phyloP scores from a whole-genome alignment of 2,329 filamentous ascomycete species.

The Aspergillus puulaauensis region DNA sequence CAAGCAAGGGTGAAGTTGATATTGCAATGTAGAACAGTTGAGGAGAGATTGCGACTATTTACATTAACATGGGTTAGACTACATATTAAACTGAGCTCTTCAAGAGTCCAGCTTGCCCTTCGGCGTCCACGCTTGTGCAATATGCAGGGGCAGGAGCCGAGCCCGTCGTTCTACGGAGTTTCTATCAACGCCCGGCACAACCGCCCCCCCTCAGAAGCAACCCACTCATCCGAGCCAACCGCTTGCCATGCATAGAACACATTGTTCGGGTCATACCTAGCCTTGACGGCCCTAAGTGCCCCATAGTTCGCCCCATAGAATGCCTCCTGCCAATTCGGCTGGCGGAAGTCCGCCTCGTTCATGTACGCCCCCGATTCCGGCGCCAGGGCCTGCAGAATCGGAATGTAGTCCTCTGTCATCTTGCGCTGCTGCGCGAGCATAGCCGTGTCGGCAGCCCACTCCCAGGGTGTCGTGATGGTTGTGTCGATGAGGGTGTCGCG shows the following conservation, averaged over 20 bases:
- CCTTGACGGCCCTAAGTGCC: constrained; percentile 3
- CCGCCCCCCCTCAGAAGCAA: not conserved
- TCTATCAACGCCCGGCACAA: not conserved
- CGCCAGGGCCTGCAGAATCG: constrained; percentile 35
- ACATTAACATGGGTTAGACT: too few relatives aligned
- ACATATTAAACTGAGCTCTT: too few relatives aligned
- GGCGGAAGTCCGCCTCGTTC: constrained; percentile 9
- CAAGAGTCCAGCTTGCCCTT: too few relatives aligned
- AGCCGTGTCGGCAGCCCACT: constrained; percentile 32
- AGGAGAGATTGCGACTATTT: too few relatives aligned
- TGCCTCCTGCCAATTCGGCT: constrained; percentile 8
- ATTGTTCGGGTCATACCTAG: constrained; percentile 11
- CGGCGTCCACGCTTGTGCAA: too few relatives aligned
- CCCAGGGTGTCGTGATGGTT: constrained; percentile 38
- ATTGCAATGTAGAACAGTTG: too few relatives aligned
- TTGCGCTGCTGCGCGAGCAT: constrained; percentile 36
- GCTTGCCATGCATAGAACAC: constrained; percentile 8
- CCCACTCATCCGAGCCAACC: constrained; percentile 11
- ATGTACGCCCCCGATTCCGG: constrained; percentile 25
- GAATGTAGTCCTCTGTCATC: constrained; percentile 43
- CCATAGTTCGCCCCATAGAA: constrained; percentile 13
- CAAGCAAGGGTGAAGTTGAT: too few relatives aligned
- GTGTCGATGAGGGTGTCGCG: constrained; percentile 43
- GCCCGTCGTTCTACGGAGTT: not conserved
- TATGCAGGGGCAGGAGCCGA: not conserved